A percentile compares a stretch with the other conserved stretches of the same genome.
Evolutionary conservation across 2,329 filamentous ascomycete species (phyloP).

Genomic region (Colletotrichum destructivum): DNA sequence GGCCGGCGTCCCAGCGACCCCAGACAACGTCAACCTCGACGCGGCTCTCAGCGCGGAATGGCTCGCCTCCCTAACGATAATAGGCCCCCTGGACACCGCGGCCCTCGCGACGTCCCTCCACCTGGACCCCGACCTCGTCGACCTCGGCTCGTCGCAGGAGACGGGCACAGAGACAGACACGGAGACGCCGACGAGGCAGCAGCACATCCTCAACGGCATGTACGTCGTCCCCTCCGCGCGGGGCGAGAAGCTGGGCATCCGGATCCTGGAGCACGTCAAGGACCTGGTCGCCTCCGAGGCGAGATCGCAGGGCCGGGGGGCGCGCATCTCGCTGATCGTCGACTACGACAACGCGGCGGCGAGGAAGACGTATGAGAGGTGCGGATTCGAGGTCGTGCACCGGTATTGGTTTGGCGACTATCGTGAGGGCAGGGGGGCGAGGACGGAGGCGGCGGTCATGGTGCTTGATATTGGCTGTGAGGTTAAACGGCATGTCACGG

Average conservation of each 20-base stretch:
- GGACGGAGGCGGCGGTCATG: conserved; percentile 39
- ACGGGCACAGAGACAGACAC: no score
- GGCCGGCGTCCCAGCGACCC: no score
- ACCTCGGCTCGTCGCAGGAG: neutral
- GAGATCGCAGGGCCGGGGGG: neutral
- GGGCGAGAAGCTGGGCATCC: neutral
- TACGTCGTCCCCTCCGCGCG: conserved; percentile 26
- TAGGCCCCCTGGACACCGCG: conserved; percentile 27
- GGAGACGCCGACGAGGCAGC: neutral
- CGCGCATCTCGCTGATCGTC: conserved; percentile 18
- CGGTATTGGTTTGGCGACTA: conserved; percentile 40
- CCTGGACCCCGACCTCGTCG: conserved; percentile 3
- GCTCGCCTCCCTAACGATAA: conserved; percentile 23
- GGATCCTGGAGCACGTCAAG: conserved; percentile 15
- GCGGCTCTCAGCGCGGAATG: conserved; percentile 2
- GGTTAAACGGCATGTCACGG: neutral
- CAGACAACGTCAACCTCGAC: neutral
- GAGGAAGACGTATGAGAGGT: conserved; percentile 20
- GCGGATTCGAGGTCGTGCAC: conserved; percentile 22
- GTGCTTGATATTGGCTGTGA: conserved; percentile 2
- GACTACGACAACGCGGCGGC: conserved; percentile 34
- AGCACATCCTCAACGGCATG: conserved; percentile 36
- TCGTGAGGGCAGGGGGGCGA: conserved; percentile 11
- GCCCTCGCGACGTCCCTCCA: conserved; percentile 4
- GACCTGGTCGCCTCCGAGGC: neutral